Conservation (phyloP, 2,329 filamentous ascomycete genomes). For the Penicillium oxalicum region DNA sequence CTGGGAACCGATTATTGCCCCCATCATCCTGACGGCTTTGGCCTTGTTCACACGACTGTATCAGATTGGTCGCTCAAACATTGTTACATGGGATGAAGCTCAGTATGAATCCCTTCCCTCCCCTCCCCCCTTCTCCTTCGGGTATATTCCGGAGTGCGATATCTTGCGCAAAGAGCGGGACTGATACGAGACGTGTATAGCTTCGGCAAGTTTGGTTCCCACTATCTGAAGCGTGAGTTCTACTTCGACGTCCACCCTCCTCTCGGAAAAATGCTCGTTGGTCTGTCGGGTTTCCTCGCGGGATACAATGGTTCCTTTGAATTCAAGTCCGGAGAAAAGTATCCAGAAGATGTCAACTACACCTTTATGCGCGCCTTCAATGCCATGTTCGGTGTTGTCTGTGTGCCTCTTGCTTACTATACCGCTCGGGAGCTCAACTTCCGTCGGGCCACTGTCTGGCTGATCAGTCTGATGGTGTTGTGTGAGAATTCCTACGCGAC, state of each 20-base stretch:
- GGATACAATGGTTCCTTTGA: conserved; percentile 99
- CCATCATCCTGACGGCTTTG: conserved; percentile 56
- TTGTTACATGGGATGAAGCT: conserved; percentile 71
- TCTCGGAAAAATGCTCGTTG: conserved; percentile 96
- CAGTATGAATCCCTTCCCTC: conserved; percentile 49
- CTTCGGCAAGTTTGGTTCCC: conserved; percentile 82
- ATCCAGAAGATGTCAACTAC: conserved; percentile 89
- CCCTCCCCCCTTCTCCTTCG: background rate
- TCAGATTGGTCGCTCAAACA: conserved; percentile 62
- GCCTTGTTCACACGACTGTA: conserved; percentile 63
- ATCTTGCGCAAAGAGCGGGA: background rate
- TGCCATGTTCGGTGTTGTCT: conserved; percentile 85
- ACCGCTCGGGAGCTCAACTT: conserved; percentile 89
- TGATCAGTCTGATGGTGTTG: conserved; percentile 92
- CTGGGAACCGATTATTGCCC: conserved; percentile 59
- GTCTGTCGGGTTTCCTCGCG: conserved; percentile 88
- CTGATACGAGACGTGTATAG: conserved; percentile 19
- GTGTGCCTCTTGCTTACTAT: conserved; percentile 89
- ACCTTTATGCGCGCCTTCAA: conserved; percentile 99
- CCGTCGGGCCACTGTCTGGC: conserved; percentile 80
- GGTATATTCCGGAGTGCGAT: background rate
- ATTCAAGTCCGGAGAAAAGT: conserved; percentile 96
- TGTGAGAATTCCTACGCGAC: conserved; percentile 99
- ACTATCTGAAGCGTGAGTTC: conserved; percentile 98
- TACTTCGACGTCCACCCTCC: conserved; percentile 98